Conservation (phyloP, 805 yeast genomes). For the Pichia manshurica region DNA sequence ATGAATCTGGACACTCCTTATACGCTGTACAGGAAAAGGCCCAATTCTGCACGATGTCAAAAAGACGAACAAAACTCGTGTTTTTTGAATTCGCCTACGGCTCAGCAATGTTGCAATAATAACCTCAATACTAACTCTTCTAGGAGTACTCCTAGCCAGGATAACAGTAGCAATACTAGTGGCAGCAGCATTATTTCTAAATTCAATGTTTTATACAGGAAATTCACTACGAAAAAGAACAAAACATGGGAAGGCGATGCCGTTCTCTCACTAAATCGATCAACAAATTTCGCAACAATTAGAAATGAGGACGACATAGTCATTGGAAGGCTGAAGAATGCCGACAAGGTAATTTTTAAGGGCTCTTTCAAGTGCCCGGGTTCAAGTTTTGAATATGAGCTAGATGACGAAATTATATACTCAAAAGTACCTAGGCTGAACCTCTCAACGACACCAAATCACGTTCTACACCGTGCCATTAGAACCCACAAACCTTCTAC, state of each 20-base stretch:
- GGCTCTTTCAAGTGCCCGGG: constrained; percentile 34
- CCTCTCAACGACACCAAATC: background rate
- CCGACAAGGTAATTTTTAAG: constrained; percentile 21
- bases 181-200: constrained; percentile 1
- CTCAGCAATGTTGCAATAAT: constrained; percentile 3
- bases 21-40: constrained; percentile 2
- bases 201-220: constrained; percentile 57
- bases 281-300: constrained; percentile 18
- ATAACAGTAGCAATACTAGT: too few species aligned
- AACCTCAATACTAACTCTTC: background rate
- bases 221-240: constrained; percentile 67
- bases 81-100: background rate
- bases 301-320: constrained; percentile 28
- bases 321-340: constrained; percentile 19
- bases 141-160: too few species aligned
- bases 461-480: background rate
- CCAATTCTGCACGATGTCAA: background rate
- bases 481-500: background rate
- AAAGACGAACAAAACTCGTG: background rate
- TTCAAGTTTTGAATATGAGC: constrained; percentile 58
- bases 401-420: constrained; percentile 38
- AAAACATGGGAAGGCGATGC: constrained; percentile 98
- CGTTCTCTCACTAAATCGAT: constrained; percentile 32
- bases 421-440: constrained; percentile 7
- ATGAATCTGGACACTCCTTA: constrained; percentile 9